Evolutionary conservation across 495 filamentous ascomycete genomes (phyloP), one percentile per base, ranked within the genome.

Genomic region (Lasiosphaeriaceae sp.): DNA sequence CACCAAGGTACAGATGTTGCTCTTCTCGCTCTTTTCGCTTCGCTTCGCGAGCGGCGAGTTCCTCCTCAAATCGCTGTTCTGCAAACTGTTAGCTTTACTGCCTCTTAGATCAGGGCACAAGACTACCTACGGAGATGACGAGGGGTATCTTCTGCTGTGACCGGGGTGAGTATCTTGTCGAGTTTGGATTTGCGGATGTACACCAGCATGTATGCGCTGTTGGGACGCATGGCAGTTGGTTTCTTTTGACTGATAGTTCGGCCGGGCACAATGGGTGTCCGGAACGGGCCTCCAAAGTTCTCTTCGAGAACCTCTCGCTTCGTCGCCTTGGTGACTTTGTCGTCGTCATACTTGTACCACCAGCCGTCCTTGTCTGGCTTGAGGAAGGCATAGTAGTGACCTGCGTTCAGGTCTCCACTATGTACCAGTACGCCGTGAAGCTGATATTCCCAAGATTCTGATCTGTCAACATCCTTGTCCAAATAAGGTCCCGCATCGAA

Each of bases 301-400:
- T 99, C 94, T 66, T 97, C 92, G 23, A 97, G 73, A 3, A 92
- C 92, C 70, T 99, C 94, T 55, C 89, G 86, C 69, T 89, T 86
- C 4, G 91, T 96, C 20, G 91, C 93, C 58, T 88, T 89, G 31
- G 92, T 97, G 37, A 99, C 94, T 49, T 91, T 84, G 67, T 99
- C 94, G 60, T 99, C 94, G 63, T 99, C 94, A 59, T 96, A 99
- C 61, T 89, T 95, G 78, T 94, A 97, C 80, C 96, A 99, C 71
- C 87, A 82, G 22, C 92, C 92, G 57, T 95, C 90, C 68, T 94
- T 92, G 56, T 84, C 83, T 0, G 95, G 94, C 69, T 95, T 97
- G 58, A 99, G 69, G 72, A 96, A 99, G 1, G 94, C 94, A 69
- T 97, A 99, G 73, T 99, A 99, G 71, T 99, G 94, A n/a, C 94